phyloP scores from a whole-genome alignment of 345 rosid genomes.

The Hirschfeldia incana region DNA sequence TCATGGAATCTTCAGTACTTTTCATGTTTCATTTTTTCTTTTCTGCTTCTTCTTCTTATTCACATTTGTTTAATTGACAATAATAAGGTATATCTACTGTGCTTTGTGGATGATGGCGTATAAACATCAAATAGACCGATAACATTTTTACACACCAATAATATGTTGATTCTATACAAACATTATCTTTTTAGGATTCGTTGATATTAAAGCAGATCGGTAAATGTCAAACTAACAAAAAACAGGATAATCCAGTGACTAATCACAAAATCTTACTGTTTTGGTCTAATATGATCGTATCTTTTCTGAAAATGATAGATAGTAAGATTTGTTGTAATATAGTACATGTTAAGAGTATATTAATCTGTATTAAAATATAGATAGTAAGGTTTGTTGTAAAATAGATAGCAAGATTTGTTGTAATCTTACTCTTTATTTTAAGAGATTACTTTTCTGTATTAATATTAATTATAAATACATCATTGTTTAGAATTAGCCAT shows the following conservation, averaged over 20 bases:
- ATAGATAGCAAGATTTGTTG: no score
- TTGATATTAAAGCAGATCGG: neutral
- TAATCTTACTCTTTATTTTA: no score
- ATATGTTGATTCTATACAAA: neutral
- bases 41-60: neutral
- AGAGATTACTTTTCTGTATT: no score
- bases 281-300: neutral
- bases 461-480: no score
- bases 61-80: neutral
- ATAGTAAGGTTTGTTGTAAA: no score
- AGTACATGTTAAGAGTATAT: no score
- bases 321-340: no score
- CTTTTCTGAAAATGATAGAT: no score
- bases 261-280: neutral
- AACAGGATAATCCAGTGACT: neutral
- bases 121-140: neutral
- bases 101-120: slow-evolving; percentile 31
- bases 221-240: neutral
- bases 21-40: neutral
- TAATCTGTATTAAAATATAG: no score
- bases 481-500: no score
- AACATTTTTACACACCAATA: neutral
- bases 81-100: neutral
- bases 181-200: neutral
- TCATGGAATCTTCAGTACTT: slow-evolving; percentile 32